Evolutionary conservation across 495 filamentous ascomycete species (phyloP), one percentile per base, ranked within the genome.

Genomic region (Penicillium psychrofluorescens): DNA sequence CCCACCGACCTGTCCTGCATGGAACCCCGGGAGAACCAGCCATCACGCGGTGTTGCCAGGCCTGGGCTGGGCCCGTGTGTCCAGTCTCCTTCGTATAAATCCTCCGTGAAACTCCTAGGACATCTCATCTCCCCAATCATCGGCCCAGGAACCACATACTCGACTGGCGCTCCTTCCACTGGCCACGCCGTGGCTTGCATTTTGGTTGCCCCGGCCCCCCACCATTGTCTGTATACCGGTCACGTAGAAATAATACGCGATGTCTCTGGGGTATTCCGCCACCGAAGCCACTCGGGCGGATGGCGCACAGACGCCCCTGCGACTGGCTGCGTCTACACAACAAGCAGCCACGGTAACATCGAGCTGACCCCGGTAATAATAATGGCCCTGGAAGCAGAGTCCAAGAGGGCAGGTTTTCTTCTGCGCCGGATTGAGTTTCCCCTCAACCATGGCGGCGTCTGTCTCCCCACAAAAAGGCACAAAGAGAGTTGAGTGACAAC

Each of bases 1-100:
- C 50, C 54, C 39, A 44, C 45, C 49, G n/a, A n/a, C n/a, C 31
- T 50, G 46, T 51, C 48, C 56, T 60, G 56, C 61, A 64, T 64
- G 45, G 58, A 62, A 64, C 49, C 44, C 43, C 56, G 61, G 56
- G 49, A 64, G 56, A 64, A 64, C 42, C 8, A 28, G 31, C 8
- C 13, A 49, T 54, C 53, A 56, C 45, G 49, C 37, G 48, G 45
- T 44, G 40, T 27, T 35, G 11, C 40, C 22, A 6, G 27, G n/a
- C 10, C 27, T 6, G 32, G 31, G 22, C 37, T 35, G 22, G 22
- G 22, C 22, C 22, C 22, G 22, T 22, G 22, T 22, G 22, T 22
- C 4, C 22, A 2, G 2, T 3, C 16, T 6, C 22, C 2, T 22
- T 22, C 22, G 22, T 22, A 22, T 22, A 22, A 22, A 1, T 16